These are phyloP conservation scores for Hypsizygus marmoreus DNA, from an alignment of 768 basidiomycete genomes.

Conservation along the genomic window DNA sequence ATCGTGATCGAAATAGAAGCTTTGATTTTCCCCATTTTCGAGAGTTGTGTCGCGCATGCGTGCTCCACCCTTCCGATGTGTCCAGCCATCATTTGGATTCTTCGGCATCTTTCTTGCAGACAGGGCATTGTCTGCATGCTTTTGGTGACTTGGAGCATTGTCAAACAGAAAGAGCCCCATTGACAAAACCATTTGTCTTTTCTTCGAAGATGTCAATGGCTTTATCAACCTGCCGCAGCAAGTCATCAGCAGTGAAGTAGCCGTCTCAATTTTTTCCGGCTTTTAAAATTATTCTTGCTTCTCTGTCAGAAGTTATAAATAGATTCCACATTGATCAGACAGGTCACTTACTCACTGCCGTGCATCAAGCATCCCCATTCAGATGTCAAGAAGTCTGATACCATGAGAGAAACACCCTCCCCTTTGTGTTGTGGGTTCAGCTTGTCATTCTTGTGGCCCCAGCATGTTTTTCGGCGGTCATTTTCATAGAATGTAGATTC, in stretches of 20 bases:
- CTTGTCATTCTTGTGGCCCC: conserved; percentile 17
- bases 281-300: conserved; percentile 22
- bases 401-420: conserved; percentile 31
- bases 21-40: conserved; percentile 24
- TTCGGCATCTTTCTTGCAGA: conserved; percentile 31
- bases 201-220: conserved; percentile 26
- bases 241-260: conserved; percentile 23
- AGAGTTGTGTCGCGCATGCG: conserved; percentile 23
- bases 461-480: conserved; percentile 22
- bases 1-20: conserved; percentile 32
- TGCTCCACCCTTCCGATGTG: conserved; percentile 12
- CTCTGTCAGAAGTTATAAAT: conserved; percentile 6
- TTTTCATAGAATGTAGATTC: conserved; percentile 33
- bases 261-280: conserved; percentile 27
- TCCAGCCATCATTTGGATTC: conserved; percentile 14
- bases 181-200: conserved; percentile 16
- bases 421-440: conserved; percentile 28
- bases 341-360: conserved; percentile 7
- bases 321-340: background rate
- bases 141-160: conserved; percentile 20
- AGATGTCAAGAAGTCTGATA: conserved; percentile 29
- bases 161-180: conserved; percentile 18
- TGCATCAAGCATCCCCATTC: conserved; percentile 23
- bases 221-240: conserved; percentile 19
- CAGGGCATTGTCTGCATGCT: conserved; percentile 26